Evolutionary conservation across 306 rosid species (phyloP).

Genomic region (Adenanthera pavonina): DNA sequence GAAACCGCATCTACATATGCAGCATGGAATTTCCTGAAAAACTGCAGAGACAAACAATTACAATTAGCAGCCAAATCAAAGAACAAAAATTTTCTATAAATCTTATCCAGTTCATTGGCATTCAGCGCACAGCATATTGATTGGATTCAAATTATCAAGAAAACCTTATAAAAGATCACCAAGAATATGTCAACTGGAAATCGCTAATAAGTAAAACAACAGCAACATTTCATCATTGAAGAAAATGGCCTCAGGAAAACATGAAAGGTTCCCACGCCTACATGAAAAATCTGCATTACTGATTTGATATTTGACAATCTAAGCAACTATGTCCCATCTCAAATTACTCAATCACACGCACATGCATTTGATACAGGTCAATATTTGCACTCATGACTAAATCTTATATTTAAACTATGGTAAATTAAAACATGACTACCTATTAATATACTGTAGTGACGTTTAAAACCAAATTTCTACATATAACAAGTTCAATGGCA

Average conservation of each 20-base stretch:
- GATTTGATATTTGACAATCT: neutral
- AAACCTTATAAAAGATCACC: slow-evolving; percentile 1
- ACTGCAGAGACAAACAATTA: slow-evolving; percentile 51
- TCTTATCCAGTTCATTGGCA: neutral
- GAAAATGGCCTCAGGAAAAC: slow-evolving; percentile 6
- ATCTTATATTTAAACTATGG: neutral
- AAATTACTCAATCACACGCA: neutral
- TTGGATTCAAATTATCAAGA: neutral
- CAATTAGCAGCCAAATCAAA: slow-evolving; percentile 14
- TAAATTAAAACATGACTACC: slow-evolving; percentile 1
- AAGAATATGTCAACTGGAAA: neutral
- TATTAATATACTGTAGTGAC: neutral
- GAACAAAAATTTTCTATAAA: neutral
- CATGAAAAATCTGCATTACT: slow-evolving; percentile 1
- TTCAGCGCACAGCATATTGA: slow-evolving; percentile 11
- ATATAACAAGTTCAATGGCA: neutral
- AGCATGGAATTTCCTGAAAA: slow-evolving; percentile 74
- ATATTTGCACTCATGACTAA: slow-evolving; percentile 5
- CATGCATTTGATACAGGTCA: neutral
- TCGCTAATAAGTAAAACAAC: neutral
- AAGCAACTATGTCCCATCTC: slow-evolving; percentile 4
- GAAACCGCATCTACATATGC: slow-evolving; percentile 82
- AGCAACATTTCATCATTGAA: neutral
- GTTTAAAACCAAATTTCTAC: neutral
- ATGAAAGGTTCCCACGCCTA: slow-evolving; percentile 27